These are phyloP conservation scores for Dicorynia guianensis DNA, from an alignment of 306 rosid genomes.

Conservation along the genomic window DNA sequence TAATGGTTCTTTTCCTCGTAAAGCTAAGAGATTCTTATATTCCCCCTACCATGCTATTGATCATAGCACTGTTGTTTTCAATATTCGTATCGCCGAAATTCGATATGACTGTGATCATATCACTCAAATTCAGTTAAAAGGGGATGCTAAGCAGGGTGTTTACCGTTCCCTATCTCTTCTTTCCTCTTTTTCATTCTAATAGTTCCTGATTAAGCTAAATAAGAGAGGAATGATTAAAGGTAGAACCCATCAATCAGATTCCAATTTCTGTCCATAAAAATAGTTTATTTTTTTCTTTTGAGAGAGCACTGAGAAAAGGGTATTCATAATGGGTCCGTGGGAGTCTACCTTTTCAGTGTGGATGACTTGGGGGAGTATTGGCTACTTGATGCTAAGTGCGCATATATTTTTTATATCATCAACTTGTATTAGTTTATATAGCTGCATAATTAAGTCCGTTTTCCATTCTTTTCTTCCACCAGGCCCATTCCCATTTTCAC, in stretches of 20 bases:
- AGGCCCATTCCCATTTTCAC: slow-evolving; percentile 35
- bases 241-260: slow-evolving; percentile 53
- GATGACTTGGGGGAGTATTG: slow-evolving; percentile 21
- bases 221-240: slow-evolving; percentile 49
- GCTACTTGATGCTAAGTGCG: slow-evolving; percentile 42
- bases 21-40: slow-evolving; percentile 47
- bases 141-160: slow-evolving; percentile 29
- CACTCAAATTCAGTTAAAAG: slow-evolving; percentile 37
- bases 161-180: neutral
- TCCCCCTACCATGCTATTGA: slow-evolving; percentile 33
- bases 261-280: slow-evolving; percentile 52
- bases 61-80: slow-evolving; percentile 47
- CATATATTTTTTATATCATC: slow-evolving; percentile 29
- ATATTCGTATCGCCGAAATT: slow-evolving; percentile 54
- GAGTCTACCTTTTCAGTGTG: slow-evolving; percentile 34
- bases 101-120: slow-evolving; percentile 35
- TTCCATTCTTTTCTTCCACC: slow-evolving; percentile 42
- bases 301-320: slow-evolving; percentile 47
- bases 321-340: slow-evolving; percentile 41
- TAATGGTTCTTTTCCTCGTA: slow-evolving; percentile 39
- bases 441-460: slow-evolving; percentile 29
- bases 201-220: slow-evolving; percentile 15
- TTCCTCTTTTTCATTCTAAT: neutral
- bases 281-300: slow-evolving; percentile 24
- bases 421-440: slow-evolving; percentile 1